A percentile compares a stretch with the other conserved stretches of the same genome.
Evolutionary conservation across 768 basidiomycete genomes (phyloP).

Genomic region (Tricholoma matsutake): DNA sequence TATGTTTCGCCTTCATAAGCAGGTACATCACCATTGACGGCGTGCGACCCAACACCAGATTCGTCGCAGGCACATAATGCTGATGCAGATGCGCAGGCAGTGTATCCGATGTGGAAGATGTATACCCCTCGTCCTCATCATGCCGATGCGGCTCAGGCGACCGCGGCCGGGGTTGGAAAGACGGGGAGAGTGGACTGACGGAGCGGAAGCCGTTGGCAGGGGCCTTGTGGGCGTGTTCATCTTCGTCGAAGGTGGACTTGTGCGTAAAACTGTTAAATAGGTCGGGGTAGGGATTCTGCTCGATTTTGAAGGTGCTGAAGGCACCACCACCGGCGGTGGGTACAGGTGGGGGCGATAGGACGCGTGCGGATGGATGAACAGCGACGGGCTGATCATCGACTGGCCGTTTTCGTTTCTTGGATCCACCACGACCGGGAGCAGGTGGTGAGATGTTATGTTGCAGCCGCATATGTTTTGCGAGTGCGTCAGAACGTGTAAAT

Average conservation of each 20-base stretch:
- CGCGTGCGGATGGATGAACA: slow-evolving; percentile 21
- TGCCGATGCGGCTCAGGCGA: slow-evolving; percentile 12
- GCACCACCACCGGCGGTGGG: slow-evolving; percentile 23
- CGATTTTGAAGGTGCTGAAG: slow-evolving; percentile 66
- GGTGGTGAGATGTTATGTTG: slow-evolving; percentile 81
- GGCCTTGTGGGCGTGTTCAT: slow-evolving; percentile 2
- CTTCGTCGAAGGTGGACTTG: slow-evolving; percentile 17
- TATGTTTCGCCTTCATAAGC: slow-evolving; percentile 74
- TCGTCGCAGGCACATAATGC: slow-evolving; percentile 53
- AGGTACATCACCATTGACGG: slow-evolving; percentile 69
- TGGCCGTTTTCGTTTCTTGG: slow-evolving; percentile 66
- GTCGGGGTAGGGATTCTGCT: slow-evolving; percentile 44
- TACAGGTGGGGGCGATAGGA: slow-evolving; percentile 20
- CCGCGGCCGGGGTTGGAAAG: slow-evolving; percentile 4
- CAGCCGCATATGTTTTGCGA: slow-evolving; percentile 88
- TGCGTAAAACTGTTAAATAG: slow-evolving; percentile 26
- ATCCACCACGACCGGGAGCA: slow-evolving; percentile 66
- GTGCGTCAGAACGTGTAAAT: slow-evolving; percentile 92
- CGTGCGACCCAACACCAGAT: slow-evolving; percentile 66
- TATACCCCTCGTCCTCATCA: slow-evolving; percentile 39
- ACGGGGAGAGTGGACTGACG: slow-evolving; percentile 12
- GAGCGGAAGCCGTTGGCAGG: slow-evolving; percentile 20
- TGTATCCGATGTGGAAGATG: slow-evolving; percentile 37
- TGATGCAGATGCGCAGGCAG: slow-evolving; percentile 53
- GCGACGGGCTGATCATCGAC: slow-evolving; percentile 34